A percentile compares a stretch with the other conserved stretches of the same genome.
phyloP scores from a whole-genome alignment of 768 basidiomycete genomes.

The Termitomyces sp. region DNA sequence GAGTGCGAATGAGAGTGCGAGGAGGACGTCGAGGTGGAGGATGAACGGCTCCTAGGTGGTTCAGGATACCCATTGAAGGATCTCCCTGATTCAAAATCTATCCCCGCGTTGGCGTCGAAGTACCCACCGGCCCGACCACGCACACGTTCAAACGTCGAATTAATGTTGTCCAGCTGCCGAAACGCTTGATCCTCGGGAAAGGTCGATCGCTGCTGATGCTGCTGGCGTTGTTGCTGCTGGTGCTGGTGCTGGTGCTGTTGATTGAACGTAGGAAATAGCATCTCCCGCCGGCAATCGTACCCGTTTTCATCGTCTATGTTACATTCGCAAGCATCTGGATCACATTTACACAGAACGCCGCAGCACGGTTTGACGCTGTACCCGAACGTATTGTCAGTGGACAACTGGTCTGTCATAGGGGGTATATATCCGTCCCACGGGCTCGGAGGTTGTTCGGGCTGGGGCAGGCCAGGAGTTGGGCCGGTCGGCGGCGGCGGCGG shows the following conservation, averaged over 20 bases:
- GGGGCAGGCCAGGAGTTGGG: background rate
- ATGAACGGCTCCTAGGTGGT: constrained; percentile 18
- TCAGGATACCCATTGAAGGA: constrained; percentile 1
- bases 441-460: constrained; percentile 2
- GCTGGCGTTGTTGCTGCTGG: background rate
- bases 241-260: background rate
- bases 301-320: constrained; percentile 12
- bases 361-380: constrained; percentile 17
- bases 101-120: background rate
- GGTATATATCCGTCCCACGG: constrained; percentile 13
- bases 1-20: constrained; percentile 20
- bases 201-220: background rate
- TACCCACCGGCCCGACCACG: constrained; percentile 6
- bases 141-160: background rate
- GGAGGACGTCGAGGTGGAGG: constrained; percentile 12
- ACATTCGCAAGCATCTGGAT: constrained; percentile 16
- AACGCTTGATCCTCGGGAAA: background rate
- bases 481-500: background rate
- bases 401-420: constrained; percentile 4
- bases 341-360: constrained; percentile 18
- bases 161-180: background rate
- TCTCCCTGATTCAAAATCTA: background rate
- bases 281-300: constrained; percentile 18
- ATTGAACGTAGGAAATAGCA: constrained; percentile 8
- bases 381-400: background rate